phyloP scores from a whole-genome alignment of 306 rosid species.

The Gleditsia sinensis region DNA sequence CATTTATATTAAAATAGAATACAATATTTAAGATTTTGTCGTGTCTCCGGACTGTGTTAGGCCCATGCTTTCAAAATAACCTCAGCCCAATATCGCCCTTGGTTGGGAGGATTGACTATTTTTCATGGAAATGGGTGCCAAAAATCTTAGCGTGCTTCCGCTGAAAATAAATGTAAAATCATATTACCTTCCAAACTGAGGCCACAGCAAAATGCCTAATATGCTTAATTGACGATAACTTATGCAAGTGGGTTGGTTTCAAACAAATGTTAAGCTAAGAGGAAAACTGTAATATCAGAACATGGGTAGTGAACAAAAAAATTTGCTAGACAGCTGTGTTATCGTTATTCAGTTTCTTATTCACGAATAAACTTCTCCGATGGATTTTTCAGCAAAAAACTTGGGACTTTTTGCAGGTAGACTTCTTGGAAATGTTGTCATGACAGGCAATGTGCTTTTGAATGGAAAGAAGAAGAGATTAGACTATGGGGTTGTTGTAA shows the following conservation, averaged over 20 bases:
- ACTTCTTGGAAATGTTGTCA: conserved; percentile 69
- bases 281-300: background rate
- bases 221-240: background rate
- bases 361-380: conserved; percentile 1
- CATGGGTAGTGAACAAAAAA: background rate
- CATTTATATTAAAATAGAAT: too few relatives aligned
- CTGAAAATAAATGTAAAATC: background rate
- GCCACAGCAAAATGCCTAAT: background rate
- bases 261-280: background rate
- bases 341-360: background rate
- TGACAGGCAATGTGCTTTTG: conserved; percentile 81
- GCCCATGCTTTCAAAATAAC: too few relatives aligned
- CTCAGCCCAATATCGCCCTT: conserved; percentile 4
- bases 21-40: too few relatives aligned
- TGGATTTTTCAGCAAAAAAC: background rate
- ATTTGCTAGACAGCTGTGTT: background rate
- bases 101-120: background rate
- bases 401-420: conserved; percentile 58
- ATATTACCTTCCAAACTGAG: background rate
- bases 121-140: background rate
- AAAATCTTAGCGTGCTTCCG: background rate
- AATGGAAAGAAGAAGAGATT: conserved; percentile 74
- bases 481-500: conserved; percentile 72
- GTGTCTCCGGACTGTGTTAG: too few relatives aligned
- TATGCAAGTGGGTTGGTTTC: background rate